A percentile compares a stretch with the other conserved stretches of the same genome.
Conservation (phyloP, 805 yeast species). For the Candida maesae region DNA sequence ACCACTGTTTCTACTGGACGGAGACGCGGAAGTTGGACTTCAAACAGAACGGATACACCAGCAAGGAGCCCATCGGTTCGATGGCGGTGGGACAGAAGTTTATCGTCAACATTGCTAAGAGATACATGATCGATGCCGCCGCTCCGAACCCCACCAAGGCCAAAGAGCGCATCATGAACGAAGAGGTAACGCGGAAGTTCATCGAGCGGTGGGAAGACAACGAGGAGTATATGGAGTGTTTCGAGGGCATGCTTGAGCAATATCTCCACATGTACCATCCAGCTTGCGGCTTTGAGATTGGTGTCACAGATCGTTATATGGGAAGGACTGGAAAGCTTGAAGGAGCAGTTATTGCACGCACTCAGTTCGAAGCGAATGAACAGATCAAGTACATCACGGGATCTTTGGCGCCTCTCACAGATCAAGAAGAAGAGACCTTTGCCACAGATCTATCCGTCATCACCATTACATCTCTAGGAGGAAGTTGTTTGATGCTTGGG, state of each 20-base stretch:
- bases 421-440: constrained; percentile 31
- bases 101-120: neutral
- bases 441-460: constrained; percentile 42
- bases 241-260: constrained; percentile 33
- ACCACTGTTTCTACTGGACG: neutral
- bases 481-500: constrained; percentile 41
- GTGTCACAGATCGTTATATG: constrained; percentile 40
- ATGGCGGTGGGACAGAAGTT: too few relatives aligned
- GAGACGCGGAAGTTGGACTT: neutral
- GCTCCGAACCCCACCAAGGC: neutral
- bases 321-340: constrained; percentile 13
- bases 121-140: neutral
- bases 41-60: neutral
- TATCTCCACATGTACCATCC: constrained; percentile 34
- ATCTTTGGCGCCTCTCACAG: constrained; percentile 32
- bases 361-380: constrained; percentile 27
- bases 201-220: neutral
- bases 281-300: constrained; percentile 39
- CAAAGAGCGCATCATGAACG: neutral
- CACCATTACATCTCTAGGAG: constrained; percentile 29
- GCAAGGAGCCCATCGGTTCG: too few relatives aligned
- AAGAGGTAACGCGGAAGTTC: neutral
- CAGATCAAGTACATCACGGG: constrained; percentile 36
- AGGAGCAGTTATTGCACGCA: constrained; percentile 38
- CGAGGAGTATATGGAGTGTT: constrained; percentile 25